Conservation (phyloP, 108 stramenopile species). For the Epipyxis sp. region DNA sequence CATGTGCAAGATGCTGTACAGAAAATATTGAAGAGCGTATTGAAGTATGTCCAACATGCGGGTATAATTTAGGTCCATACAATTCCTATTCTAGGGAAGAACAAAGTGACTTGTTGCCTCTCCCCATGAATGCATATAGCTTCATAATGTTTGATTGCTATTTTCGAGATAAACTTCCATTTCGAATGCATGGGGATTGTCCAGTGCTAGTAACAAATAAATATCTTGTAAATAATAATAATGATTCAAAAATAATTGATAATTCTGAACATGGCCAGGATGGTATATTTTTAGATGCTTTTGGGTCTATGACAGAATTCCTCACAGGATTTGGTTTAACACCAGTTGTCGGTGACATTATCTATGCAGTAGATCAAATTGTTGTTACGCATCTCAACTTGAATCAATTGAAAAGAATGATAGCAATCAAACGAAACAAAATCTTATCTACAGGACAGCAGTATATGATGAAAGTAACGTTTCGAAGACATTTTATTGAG, state of each 20-base stretch:
- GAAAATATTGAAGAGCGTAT: not conserved
- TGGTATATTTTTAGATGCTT: not conserved
- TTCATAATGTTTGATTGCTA: conserved; percentile 18
- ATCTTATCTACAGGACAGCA: not conserved
- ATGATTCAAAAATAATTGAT: not conserved
- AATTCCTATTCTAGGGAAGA: not conserved
- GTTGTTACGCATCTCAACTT: conserved; percentile 18
- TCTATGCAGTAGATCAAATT: not conserved
- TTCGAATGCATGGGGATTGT: conserved; percentile 25
- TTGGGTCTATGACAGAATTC: not conserved
- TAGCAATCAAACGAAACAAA: not conserved
- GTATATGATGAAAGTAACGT: not conserved
- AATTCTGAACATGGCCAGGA: not conserved
- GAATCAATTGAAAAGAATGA: not conserved
- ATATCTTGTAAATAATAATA: not conserved
- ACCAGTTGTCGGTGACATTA: conserved; percentile 1
- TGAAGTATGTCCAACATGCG: conserved; percentile 1
- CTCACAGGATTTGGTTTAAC: not conserved
- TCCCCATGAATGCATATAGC: not conserved
- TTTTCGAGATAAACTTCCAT: not conserved
- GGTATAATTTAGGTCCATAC: conserved; percentile 14
- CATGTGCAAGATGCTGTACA: conserved; percentile 8
- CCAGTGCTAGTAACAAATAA: conserved; percentile 14
- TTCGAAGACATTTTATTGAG: conserved; percentile 11
- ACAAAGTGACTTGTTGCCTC: not conserved